Evolutionary conservation across 2,329 filamentous ascomycete species (phyloP), one percentile per base, ranked within the genome.

Genomic region (Cercospora brassicicola): DNA sequence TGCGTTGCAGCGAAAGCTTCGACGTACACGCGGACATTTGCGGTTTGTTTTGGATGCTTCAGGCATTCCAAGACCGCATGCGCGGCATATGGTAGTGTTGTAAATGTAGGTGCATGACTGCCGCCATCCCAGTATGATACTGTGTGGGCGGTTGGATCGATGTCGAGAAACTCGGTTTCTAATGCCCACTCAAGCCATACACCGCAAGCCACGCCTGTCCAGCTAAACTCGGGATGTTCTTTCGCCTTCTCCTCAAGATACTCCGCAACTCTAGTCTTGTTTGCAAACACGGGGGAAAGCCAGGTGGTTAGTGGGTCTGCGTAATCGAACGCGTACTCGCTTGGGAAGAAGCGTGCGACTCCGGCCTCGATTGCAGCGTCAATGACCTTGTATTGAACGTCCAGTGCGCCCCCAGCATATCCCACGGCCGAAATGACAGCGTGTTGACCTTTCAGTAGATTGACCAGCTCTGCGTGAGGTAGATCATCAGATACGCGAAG

Each of bases 1-100:
- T 88, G 86, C 0, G 86, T 90, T 7, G 85, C 84, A 0, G 88
- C 87, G 71, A 91, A 92, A 0, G 89, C 91, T 73, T 91, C 89
- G 1, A 92, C 86, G 67, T 87, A 89, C 15, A 81, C 69, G 23
- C 73, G 48, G 23, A 28, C 66, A 64, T 80, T 79, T 31, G 64
- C 72, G 1, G 77, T 79, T 64, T 78, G 65, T 11, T 70, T 73
- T 8, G 71, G 70, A 48, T 77, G 67, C 42, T 73, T 66, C 39
- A 80, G 68, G 23, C 76, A 71, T 3, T 73, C 71, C 10, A 73
- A 61, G 7, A 78, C 73, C 15, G 73, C 77, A 36, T 72, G 73
- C 4, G 72, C 77, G n/a, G 78, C 69, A 23, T 76, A 75, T 0
- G 67, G 30, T 3, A 79, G 70, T 6, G 71, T 73, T 23, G 78